Evolutionary conservation across 306 rosid genomes (phyloP).

Genomic region (Acacia confusa): DNA sequence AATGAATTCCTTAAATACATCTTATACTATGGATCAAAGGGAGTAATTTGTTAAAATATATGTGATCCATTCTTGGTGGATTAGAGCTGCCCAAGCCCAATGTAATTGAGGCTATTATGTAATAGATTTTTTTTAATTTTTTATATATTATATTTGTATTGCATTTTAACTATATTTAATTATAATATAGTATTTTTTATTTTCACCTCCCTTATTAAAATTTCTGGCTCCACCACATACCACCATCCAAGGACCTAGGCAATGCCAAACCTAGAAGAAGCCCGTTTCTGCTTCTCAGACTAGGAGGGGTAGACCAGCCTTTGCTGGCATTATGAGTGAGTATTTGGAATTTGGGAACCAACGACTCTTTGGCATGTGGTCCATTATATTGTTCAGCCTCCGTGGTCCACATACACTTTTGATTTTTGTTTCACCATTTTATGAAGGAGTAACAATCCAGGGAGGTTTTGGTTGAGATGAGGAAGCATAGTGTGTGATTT

Average conservation of each 20-base stretch:
- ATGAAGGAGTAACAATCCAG: not conserved
- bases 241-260: constrained; percentile 33
- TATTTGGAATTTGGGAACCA: not conserved
- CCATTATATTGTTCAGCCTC: not conserved
- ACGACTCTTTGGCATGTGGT: not conserved
- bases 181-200: no score
- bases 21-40: no score
- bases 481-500: not conserved
- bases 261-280: constrained; percentile 24
- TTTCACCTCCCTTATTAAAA: no score
- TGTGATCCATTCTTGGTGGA: no score
- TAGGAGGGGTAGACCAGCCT: constrained; percentile 2
- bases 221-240: no score
- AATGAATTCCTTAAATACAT: no score
- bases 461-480: not conserved
- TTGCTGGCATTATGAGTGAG: not conserved
- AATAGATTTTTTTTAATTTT: no score
- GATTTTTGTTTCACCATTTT: not conserved
- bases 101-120: no score
- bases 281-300: constrained; percentile 25
- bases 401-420: constrained; percentile 11
- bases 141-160: no score
- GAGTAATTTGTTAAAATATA: no score
- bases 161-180: no score
- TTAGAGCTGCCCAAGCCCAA: no score